Base-by-base conservation (phyloP, 2,329 filamentous ascomycete genomes). In the Grosmannia serpens region DNA sequence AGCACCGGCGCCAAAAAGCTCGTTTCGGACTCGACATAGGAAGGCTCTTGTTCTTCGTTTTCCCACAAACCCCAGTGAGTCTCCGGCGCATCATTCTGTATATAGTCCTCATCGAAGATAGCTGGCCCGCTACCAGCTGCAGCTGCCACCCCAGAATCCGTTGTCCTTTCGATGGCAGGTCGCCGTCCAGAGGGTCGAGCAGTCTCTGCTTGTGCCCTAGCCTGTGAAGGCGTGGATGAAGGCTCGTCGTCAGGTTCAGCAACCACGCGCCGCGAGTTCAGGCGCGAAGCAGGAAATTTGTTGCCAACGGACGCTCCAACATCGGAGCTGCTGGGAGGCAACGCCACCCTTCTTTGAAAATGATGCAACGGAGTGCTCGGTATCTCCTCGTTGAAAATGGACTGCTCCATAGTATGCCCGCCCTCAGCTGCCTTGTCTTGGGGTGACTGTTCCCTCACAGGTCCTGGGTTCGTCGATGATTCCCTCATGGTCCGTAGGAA, bases 1-100 rank as follows among this genome's bases (percentile, higher is more conserved):
- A 79, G 73, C n/a, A 73, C 64, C 4, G 71, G 72, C 3, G 68
- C 71, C 20, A 70, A 66, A 53, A 73, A 67, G 56, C 67, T 71
- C 52, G 72, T 71, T 41, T 73, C 72, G 0, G 72, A 38, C 13
- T 58, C 57, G 11, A 38, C 70, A 2, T 67, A 65, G 1, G 74
- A 73, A 13, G 69, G 68, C 17, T 74, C 70, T 7, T 62, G 56
- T 13, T 65, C 61, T n/a, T 59, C 61, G 2, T 54, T 44, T 1
- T 55, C 47, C 41, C 41, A 44, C 13, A 17, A 44, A n/a, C 41
- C 41, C 41, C 41, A 44, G 17, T 6, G 17, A n/a, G 20, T 7
- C 52, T 35, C 29, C 26, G 35, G 7, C 33, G 52, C 27, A 20
- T 44, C 26, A 51, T 58, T n/a, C 10, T 57, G 15, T 24, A 2